phyloP scores from a whole-genome alignment of 768 basidiomycete species.

The Leccinellum albellum region DNA sequence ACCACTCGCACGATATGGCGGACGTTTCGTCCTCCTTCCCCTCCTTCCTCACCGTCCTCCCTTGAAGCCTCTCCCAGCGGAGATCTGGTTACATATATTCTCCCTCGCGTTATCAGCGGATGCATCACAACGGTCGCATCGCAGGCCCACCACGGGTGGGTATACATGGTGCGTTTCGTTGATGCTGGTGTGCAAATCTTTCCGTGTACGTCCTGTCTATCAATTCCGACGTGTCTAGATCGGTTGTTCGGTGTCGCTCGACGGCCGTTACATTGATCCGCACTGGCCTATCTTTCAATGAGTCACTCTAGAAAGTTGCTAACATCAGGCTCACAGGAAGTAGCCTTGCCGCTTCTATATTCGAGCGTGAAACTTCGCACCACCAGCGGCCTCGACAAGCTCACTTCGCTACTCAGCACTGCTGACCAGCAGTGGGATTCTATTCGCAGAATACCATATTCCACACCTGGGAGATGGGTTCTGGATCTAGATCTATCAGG shows the following conservation, averaged over 20 bases:
- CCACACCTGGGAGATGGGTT: conserved; percentile 86
- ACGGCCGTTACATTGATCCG: not conserved
- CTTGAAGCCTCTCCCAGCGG: conserved; percentile 56
- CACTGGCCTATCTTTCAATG: conserved; percentile 1
- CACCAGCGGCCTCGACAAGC: conserved; percentile 47
- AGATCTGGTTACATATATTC: conserved; percentile 70
- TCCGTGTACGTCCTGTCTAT: conserved; percentile 33
- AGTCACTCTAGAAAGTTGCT: conserved; percentile 8
- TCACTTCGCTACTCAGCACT: conserved; percentile 51
- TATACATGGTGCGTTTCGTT: conserved; percentile 25
- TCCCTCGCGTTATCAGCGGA: conserved; percentile 27
- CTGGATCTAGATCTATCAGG: conserved; percentile 68
- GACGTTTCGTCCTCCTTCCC: conserved; percentile 62
- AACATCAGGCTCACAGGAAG: conserved; percentile 42
- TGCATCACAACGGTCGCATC: conserved; percentile 7
- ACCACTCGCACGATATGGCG: conserved; percentile 57
- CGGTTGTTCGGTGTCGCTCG: not conserved
- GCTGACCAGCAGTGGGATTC: conserved; percentile 86
- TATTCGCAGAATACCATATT: conserved; percentile 81
- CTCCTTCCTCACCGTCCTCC: conserved; percentile 56
- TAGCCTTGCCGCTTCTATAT: conserved; percentile 66
- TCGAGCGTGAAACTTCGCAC: conserved; percentile 45
- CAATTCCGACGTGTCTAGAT: not conserved
- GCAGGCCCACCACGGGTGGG: conserved; percentile 2
- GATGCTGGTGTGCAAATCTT: conserved; percentile 38